A percentile compares a stretch with the other conserved stretches of the same genome.
Evolutionary conservation across 2,329 filamentous ascomycete species (phyloP).

Genomic region (Niveomyces coronatus): DNA sequence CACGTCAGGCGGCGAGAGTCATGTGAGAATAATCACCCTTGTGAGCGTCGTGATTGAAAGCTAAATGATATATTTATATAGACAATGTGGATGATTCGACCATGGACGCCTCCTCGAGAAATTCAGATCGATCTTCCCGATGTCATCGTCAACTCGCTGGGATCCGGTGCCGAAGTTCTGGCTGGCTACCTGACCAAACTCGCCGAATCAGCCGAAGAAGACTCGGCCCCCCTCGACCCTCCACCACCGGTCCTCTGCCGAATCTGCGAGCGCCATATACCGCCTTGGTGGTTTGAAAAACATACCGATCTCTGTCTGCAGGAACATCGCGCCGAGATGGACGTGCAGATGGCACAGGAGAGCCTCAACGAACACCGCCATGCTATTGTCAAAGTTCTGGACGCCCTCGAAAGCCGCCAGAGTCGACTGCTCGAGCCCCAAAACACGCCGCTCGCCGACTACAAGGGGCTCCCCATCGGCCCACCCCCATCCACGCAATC

Average conservation of each 20-base stretch:
- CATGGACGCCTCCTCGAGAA: conserved; percentile 77
- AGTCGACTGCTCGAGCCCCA: conserved; percentile 47
- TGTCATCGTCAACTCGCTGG: conserved; percentile 83
- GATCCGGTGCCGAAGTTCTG: conserved; percentile 87
- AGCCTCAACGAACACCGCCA: conserved; percentile 86
- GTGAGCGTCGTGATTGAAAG: no score
- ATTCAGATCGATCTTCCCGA: conserved; percentile 91
- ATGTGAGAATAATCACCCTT: conserved; percentile 51
- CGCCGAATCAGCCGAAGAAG: conserved; percentile 71
- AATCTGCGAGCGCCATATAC: conserved; percentile 94
- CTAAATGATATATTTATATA: no score
- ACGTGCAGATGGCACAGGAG: conserved; percentile 93
- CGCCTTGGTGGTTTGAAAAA: conserved; percentile 99
- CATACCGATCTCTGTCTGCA: conserved; percentile 93
- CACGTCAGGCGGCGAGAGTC: conserved; percentile 74
- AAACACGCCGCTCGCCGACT: conserved; percentile 56
- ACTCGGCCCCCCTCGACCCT: conserved; percentile 65
- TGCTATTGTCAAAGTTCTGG: conserved; percentile 87
- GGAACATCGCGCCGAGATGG: conserved; percentile 94
- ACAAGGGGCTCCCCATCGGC: conserved; percentile 80
- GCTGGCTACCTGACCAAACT: conserved; percentile 87
- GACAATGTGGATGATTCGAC: conserved; percentile 99
- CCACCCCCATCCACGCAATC: conserved; percentile 61
- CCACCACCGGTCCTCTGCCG: conserved; percentile 87
- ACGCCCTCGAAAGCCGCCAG: conserved; percentile 74